Evolutionary conservation across 169 alveolate species (phyloP), one percentile per base, ranked within the genome.

Genomic region (Plasmodium knowlesi): DNA sequence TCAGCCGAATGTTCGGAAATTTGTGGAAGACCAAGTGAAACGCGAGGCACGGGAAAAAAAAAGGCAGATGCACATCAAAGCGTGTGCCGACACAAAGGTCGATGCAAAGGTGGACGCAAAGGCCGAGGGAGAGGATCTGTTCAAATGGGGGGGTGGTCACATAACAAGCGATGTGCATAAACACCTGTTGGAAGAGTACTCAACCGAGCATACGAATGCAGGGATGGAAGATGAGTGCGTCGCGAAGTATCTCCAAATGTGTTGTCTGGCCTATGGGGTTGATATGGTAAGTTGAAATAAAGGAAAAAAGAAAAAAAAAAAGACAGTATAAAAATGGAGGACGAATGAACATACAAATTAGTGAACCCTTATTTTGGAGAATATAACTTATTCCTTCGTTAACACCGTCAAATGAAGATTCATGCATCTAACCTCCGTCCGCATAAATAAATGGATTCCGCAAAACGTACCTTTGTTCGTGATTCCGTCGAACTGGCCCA

Each of bases 1-100:
- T 81, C 94, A 89, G 34, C 94, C 94, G 16, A 89, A 89, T 54
- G 37, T 89, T 80, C 43, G 61, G 12, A 89, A 80, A 34, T 89
- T 57, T 79, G 73, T 89, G 82, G 83, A 57, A 22, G 78, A 10
- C 32, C 84, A 89, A 30, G 22, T 39, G 50, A 43, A 6, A n/a
- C n/a, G 32, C 39, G 34, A 28, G 72, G 72, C 22, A 14, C 19
- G 37, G 5, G 50, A 73, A 41, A 41, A 79, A 71, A 53, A 79
- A 41, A 34, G 19, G 72, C 46, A 46, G 79, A 73, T n/a, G 28
- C 37, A 73, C 53, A 54, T 22, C 19, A 76, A 37, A 82, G 39
- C 39, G 57, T 34, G 34, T 28, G 2, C 37, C 32, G 25, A 73
- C 10, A 16, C 28, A 25, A 76, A 46, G 6, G n/a, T n/a, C n/a